phyloP scores from a whole-genome alignment of 352 stramenopile species.

The Globisporangium solare region DNA sequence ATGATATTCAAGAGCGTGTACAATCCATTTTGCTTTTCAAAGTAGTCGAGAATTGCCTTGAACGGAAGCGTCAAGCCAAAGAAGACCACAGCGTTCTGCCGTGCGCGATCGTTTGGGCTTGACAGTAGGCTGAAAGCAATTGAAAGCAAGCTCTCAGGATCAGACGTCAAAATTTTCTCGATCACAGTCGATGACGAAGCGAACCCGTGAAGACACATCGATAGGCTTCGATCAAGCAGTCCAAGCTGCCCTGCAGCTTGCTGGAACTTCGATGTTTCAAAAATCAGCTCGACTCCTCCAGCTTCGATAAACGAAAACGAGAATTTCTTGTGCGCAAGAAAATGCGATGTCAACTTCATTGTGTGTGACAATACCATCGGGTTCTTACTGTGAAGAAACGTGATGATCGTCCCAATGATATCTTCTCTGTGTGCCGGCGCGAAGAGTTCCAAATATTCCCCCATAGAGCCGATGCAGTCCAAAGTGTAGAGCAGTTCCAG shows the following conservation, averaged over 20 bases:
- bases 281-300: conserved; percentile 69
- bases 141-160: conserved; percentile 53
- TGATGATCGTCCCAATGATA: conserved; percentile 76
- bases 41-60: conserved; percentile 78
- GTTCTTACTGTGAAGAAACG: conserved; percentile 83
- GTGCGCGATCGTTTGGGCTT: conserved; percentile 71
- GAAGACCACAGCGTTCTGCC: conserved; percentile 82
- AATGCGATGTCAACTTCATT: conserved; percentile 84
- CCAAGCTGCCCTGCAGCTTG: conserved; percentile 53
- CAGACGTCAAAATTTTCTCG: conserved; percentile 58
- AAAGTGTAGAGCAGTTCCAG: conserved; percentile 80
- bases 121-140: conserved; percentile 62
- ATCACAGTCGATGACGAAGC: conserved; percentile 76
- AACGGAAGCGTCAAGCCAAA: conserved; percentile 78
- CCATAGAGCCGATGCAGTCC: conserved; percentile 80
- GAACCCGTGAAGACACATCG: conserved; percentile 83
- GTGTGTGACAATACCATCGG: conserved; percentile 69
- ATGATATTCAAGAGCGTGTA: conserved; percentile 87
- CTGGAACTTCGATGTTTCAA: conserved; percentile 51
- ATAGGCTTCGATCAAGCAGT: conserved; percentile 68
- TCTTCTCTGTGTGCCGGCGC: conserved; percentile 79
- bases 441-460: conserved; percentile 83
- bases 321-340: conserved; percentile 85
- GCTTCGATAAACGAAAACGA: conserved; percentile 69
- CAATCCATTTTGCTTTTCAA: conserved; percentile 79